Evolutionary conservation across 2,329 filamentous ascomycete species (phyloP), one percentile per base, ranked within the genome.

Genomic region (Acephala macrosclerotiorum): DNA sequence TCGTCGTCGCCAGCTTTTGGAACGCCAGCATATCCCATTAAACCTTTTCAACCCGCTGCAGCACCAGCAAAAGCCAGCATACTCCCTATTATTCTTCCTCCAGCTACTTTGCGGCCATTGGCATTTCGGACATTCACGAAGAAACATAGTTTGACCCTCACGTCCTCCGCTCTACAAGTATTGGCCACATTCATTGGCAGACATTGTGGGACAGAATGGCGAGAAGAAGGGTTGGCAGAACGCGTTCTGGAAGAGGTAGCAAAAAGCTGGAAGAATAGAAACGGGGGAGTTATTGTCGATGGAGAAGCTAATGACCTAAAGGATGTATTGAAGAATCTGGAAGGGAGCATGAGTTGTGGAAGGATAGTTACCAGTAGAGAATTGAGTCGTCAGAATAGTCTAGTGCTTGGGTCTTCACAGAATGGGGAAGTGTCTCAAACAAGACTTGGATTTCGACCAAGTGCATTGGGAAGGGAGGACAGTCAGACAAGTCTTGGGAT

Each of bases 121-220:
- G 96, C 96, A 9, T 98, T 99, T 76, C 89, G 96, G 56, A 96
- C 93, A 0, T 97, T 99, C 71, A 99, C 96, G 1, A 97, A 97
- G 79, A 99, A 98, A 76, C 93, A 99, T 80, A 96, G 95, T 73
- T 83, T 99, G 63, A 98, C 94, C 0, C 87, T 99, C 61, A 94
- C 92, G 8, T 96, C 95, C 0, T 89, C 94, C 0, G 93, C 96
- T 0, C 82, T 99, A 5, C 90, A 95, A 77, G 88, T 92, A 56
- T 84, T 99, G 36, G 94, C 96, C 22, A 85, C 87, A 0, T 99
- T 99, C 77, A 91, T 99, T 61, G 96, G 96, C 12, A 90, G 92
- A 72, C 91, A 97, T 78, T 99, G 96, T 77, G 96, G 96, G 38
- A 94, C 94, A 64, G 93, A 90, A 89, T 99, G 96, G 96, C 88